A percentile compares a stretch with the other conserved stretches of the same genome.
These are phyloP conservation scores for Cercis canadensis DNA, from an alignment of 306 rosid genomes.

Conservation along the genomic window DNA sequence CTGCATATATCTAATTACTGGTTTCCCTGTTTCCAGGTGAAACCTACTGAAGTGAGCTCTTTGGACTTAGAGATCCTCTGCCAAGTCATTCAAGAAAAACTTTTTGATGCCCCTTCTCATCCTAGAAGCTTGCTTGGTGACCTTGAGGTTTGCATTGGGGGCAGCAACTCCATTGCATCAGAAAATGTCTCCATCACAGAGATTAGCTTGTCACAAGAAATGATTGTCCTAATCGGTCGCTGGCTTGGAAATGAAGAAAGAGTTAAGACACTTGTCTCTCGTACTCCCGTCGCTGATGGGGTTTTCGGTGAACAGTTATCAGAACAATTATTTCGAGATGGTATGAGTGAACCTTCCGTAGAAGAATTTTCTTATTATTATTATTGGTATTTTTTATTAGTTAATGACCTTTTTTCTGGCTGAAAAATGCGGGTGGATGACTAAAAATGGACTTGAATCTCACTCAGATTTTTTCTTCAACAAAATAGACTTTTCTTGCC, in stretches of 20 bases:
- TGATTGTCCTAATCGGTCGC: constrained; percentile 70
- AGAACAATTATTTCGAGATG: constrained; percentile 88
- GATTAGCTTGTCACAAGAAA: constrained; percentile 79
- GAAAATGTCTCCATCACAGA: constrained; percentile 74
- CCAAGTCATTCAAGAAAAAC: constrained; percentile 64
- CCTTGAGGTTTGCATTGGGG: constrained; percentile 91
- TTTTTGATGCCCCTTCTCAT: constrained; percentile 69
- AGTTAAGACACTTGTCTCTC: constrained; percentile 57
- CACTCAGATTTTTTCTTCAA: neutral
- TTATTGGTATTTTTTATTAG: neutral
- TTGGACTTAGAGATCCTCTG: constrained; percentile 77
- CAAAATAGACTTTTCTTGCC: neutral
- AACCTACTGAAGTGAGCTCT: constrained; percentile 81
- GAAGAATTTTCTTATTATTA: constrained; percentile 29
- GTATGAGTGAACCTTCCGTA: constrained; percentile 51
- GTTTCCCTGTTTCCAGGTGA: constrained; percentile 58
- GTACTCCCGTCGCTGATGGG: constrained; percentile 59
- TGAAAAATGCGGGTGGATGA: neutral
- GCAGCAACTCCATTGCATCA: constrained; percentile 55
- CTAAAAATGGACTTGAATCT: constrained; percentile 1
- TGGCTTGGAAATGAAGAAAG: constrained; percentile 96
- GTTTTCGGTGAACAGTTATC: constrained; percentile 69
- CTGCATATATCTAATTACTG: constrained; percentile 39
- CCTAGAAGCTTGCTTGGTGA: constrained; percentile 83
- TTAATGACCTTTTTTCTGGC: constrained; percentile 5